Evolutionary conservation across 2,329 filamentous ascomycete species (phyloP).

Genomic region (Aspergillus sergii): DNA sequence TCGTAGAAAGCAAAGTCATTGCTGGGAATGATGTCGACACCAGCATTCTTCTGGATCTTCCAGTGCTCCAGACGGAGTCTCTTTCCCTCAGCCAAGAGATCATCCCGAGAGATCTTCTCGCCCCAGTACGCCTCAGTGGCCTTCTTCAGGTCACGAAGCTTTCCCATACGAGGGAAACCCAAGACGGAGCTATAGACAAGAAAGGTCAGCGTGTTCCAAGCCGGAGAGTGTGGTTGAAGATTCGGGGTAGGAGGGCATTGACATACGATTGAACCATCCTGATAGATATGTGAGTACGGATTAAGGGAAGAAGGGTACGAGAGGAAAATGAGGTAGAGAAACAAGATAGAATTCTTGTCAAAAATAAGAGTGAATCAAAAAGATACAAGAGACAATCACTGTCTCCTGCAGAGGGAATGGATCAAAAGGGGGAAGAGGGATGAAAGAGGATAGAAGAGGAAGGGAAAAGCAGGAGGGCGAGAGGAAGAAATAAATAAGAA

Average conservation of each 20-base stretch:
- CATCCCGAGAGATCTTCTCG: constrained; percentile 88
- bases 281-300: constrained; percentile 33
- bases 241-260: background rate
- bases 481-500: constrained; percentile 13
- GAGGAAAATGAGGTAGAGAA: background rate
- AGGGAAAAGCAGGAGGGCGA: constrained; percentile 6
- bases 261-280: constrained; percentile 65
- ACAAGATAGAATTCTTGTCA: constrained; percentile 8
- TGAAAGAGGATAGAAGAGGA: constrained; percentile 20
- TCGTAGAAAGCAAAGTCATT: constrained; percentile 99
- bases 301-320: constrained; percentile 11
- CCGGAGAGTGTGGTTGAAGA: constrained; percentile 1
- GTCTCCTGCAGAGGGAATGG: constrained; percentile 21
- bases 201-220: constrained; percentile 9
- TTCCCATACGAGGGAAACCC: constrained; percentile 99
- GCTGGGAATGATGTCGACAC: constrained; percentile 96
- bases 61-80: constrained; percentile 94
- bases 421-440: constrained; percentile 19
- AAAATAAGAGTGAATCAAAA: constrained; percentile 14
- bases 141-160: constrained; percentile 99
- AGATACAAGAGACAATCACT: constrained; percentile 25
- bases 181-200: constrained; percentile 66
- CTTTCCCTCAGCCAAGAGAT: constrained; percentile 94
- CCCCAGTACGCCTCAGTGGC: constrained; percentile 98
- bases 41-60: constrained; percentile 99